Evolutionary conservation across 805 yeast genomes (phyloP).

Genomic region (Metschnikowia arizonensis): DNA sequence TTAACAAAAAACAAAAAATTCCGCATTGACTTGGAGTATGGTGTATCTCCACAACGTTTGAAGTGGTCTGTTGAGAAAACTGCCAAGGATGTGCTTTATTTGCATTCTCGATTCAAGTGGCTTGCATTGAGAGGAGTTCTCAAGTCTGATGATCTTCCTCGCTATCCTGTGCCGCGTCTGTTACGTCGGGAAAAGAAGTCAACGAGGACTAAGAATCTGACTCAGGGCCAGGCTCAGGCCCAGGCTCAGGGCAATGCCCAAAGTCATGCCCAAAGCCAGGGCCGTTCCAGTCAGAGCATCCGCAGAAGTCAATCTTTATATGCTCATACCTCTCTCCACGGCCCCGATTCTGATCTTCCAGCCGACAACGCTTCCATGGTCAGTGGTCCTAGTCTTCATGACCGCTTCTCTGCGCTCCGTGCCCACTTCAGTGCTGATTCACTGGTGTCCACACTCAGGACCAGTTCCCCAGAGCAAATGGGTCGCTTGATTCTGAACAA

Average conservation of each 20-base stretch:
- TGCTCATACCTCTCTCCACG: neutral
- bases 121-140: constrained; percentile 17
- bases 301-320: neutral
- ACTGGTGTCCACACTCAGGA: constrained; percentile 19
- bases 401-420: constrained; percentile 27
- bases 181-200: constrained; percentile 13
- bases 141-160: constrained; percentile 42
- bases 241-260: neutral
- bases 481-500: constrained; percentile 25
- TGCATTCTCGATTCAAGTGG: constrained; percentile 67
- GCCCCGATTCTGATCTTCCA: neutral
- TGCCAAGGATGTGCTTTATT: constrained; percentile 62
- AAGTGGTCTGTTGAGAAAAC: constrained; percentile 77
- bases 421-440: constrained; percentile 28
- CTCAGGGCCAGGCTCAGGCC: neutral
- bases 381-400: constrained; percentile 22
- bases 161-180: constrained; percentile 40
- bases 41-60: constrained; percentile 72
- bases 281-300: neutral
- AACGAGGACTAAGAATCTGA: neutral
- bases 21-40: constrained; percentile 80
- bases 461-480: constrained; percentile 31
- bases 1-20: constrained; percentile 44
- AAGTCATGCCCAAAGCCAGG: neutral
- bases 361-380: constrained; percentile 21